phyloP scores from a whole-genome alignment of 176 grass and related monocot genomes.

The Alloteropsis semialata region DNA sequence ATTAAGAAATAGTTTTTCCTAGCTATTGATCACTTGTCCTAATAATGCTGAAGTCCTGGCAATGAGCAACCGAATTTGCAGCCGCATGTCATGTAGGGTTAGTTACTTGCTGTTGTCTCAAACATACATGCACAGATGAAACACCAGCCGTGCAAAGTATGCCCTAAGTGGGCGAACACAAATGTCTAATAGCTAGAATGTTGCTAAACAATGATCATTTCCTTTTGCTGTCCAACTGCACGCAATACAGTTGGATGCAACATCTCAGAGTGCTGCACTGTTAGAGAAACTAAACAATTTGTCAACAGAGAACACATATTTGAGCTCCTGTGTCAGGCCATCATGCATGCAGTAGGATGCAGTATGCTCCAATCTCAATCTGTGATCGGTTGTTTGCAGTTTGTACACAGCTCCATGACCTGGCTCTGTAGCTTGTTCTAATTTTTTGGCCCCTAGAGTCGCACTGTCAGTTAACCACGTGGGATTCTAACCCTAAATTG shows the following conservation, averaged over 20 bases:
- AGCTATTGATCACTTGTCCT: background rate
- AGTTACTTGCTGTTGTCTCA: background rate
- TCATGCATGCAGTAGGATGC: background rate
- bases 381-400: background rate
- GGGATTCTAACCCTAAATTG: conserved; percentile 8
- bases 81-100: background rate
- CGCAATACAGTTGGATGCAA: background rate
- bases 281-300: background rate
- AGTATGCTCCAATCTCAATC: background rate
- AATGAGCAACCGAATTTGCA: background rate
- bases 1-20: background rate
- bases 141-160: conserved; percentile 20
- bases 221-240: background rate
- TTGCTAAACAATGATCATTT: background rate
- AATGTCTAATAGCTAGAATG: background rate
- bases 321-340: background rate
- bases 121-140: background rate
- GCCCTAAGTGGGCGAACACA: background rate
- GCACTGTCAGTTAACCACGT: background rate
- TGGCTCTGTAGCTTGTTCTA: background rate
- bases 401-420: background rate
- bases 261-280: background rate
- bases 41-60: background rate
- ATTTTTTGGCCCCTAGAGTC: background rate
- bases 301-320: background rate